Percentiles rank a stretch among this genome's conserved stretches.
Conservation (phyloP, 345 rosid species). For the Aurinia saxatilis region DNA sequence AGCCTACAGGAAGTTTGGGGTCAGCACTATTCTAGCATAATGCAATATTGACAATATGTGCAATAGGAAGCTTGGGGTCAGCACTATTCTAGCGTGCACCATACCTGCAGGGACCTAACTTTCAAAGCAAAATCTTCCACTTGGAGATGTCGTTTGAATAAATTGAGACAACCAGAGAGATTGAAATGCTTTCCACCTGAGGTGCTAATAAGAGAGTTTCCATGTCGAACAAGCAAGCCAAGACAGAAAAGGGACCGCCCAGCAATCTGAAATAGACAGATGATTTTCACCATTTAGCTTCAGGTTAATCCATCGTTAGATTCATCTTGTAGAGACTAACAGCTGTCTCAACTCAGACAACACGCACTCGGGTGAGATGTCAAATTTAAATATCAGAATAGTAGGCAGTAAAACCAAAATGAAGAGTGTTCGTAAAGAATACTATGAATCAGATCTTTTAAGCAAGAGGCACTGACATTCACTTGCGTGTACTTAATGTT, state of each 20-base stretch:
- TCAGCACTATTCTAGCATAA: constrained; percentile 9
- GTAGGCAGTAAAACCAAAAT: neutral
- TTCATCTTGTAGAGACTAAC: neutral
- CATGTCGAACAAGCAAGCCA: constrained; percentile 95
- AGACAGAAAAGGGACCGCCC: constrained; percentile 95
- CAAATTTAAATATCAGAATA: no score
- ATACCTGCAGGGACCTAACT: constrained; percentile 93
- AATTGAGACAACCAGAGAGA: constrained; percentile 48
- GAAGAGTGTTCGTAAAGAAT: neutral
- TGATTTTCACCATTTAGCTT: constrained; percentile 1
- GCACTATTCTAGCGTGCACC: constrained; percentile 6
- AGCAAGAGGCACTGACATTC: constrained; percentile 1
- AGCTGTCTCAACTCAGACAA: constrained; percentile 7
- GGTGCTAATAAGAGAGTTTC: constrained; percentile 57
- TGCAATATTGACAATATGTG: constrained; percentile 4
- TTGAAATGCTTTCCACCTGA: constrained; percentile 45
- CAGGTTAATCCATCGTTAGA: neutral
- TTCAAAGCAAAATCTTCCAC: constrained; percentile 73
- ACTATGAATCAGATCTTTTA: neutral
- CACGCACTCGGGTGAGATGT: neutral
- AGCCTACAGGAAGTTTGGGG: constrained; percentile 52
- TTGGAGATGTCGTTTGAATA: constrained; percentile 75
- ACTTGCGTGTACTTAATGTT: neutral
- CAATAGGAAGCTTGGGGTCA: neutral
- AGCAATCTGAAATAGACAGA: constrained; percentile 47